Conservation (phyloP, 2,329 filamentous ascomycete genomes). For the Celoporthe dispersa region DNA sequence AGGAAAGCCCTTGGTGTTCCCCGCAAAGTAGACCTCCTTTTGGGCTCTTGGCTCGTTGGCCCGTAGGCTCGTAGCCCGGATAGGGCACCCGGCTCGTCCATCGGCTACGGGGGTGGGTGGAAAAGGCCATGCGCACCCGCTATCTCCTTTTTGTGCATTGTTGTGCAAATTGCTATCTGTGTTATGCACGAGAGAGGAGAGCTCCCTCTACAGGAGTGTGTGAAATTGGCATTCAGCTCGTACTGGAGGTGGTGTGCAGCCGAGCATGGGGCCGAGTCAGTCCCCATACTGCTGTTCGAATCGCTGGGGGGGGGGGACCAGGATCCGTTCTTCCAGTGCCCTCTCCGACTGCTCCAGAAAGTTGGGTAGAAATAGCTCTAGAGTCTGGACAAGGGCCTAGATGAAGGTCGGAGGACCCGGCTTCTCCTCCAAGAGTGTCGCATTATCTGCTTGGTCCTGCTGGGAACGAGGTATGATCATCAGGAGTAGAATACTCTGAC, state of each 20-base stretch:
- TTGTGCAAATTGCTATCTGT: neutral
- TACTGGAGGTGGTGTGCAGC: neutral
- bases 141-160: neutral
- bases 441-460: neutral
- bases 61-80: neutral
- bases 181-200: neutral
- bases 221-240: neutral
- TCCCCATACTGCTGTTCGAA: neutral
- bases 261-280: conserved; percentile 1
- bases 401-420: neutral
- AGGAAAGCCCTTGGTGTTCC: neutral
- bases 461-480: neutral
- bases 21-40: neutral
- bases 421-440: neutral
- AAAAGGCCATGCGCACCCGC: neutral
- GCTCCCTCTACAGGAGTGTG: neutral
- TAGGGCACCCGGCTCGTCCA: neutral
- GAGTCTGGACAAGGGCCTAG: neutral
- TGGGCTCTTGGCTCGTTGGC: neutral
- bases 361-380: neutral
- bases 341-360: neutral
- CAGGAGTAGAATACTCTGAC: neutral
- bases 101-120: neutral
- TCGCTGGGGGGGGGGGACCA: neutral
- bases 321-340: neutral